Base-by-base conservation (phyloP, 108 stramenopile genomes). In the Pseudonitzschia multiseries region DNA sequence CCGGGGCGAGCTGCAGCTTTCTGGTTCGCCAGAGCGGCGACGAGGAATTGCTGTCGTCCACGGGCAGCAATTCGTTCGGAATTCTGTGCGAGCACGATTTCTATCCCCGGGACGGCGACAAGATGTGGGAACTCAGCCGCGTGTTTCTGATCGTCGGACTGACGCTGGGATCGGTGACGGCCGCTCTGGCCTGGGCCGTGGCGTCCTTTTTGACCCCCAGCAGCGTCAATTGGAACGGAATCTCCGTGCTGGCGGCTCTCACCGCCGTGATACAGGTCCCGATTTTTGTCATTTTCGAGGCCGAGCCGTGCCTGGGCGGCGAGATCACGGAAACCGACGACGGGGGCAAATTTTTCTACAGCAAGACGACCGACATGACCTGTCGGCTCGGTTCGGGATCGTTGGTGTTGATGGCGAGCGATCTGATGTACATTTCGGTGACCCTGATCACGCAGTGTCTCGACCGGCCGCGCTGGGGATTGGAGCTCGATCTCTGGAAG, bases 191-290 rank as follows among this genome's bases (percentile, higher is more conserved):
- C 22, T 75, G 74, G 74, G 69, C 73, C 2, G 29, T 76, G 28
- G 63, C 65, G 9, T 67, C 66, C 44, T 67, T 48, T 21, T 18
- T 82, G 17, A 31, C 69, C 14, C 82, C 82, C 52, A 79, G 66
- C 20, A 40, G 28, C 15, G 57, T 43, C 53, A 83, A 41, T 29
- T 83, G 82, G 82, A 75, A 70, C 53, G 22, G 67, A 5, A 51
- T 83, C 12, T 75, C 74, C 26, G 12, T 79, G 0, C 28, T 76
- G 33, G 42, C 67, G 31, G 77, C 76, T 10, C 22, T 79, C 1
- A 65, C 78, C 26, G 82, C 82, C 12, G 66, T 79, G 2, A 32
- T 79, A 20, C 70, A 78, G 28, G 65, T 78, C 24, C 82, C 78
- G 15, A 62, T 83, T 59, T 79, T 79, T 67, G 46, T 67, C 26